Percentiles rank a stretch among this genome's conserved stretches.
phyloP scores from a whole-genome alignment of 352 stramenopile genomes.

The Phytophthora pisi region DNA sequence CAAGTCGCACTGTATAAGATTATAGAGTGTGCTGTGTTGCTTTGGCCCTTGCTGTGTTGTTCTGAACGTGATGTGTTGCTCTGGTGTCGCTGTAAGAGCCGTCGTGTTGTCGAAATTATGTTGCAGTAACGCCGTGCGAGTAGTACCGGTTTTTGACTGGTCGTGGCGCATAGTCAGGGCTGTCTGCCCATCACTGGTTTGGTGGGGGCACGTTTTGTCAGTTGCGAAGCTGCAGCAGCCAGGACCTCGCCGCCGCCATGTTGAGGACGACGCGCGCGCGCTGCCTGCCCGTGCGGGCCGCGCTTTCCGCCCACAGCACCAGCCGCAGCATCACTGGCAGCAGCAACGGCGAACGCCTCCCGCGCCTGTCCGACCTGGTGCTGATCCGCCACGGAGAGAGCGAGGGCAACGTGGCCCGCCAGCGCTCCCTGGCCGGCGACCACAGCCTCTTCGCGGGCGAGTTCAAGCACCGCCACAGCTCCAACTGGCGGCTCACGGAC shows the following conservation, averaged over 20 bases:
- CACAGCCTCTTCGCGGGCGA: slow-evolving; percentile 87
- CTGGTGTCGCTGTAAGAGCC: too few relatives aligned
- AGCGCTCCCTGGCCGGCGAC: slow-evolving; percentile 83
- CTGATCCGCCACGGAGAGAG: slow-evolving; percentile 91
- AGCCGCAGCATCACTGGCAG: slow-evolving; percentile 15
- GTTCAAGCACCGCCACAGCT: slow-evolving; percentile 90
- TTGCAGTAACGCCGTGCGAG: too few relatives aligned
- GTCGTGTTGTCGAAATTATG: too few relatives aligned
- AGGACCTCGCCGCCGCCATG: slow-evolving; percentile 14
- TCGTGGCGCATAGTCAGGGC: too few relatives aligned
- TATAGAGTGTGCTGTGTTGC: too few relatives aligned
- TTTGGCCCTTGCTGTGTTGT: too few relatives aligned
- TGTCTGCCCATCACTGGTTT: too few relatives aligned
- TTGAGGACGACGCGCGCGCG: slow-evolving; percentile 30
- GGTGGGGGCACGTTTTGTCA: slow-evolving; percentile 9
- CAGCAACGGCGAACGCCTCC: slow-evolving; percentile 39
- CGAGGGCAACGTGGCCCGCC: slow-evolving; percentile 87
- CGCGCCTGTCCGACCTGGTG: slow-evolving; percentile 78
- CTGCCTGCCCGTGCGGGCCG: slow-evolving; percentile 3
- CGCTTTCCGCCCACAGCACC: slow-evolving; percentile 8
- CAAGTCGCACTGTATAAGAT: too few relatives aligned
- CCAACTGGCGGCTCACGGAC: slow-evolving; percentile 88
- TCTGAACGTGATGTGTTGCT: too few relatives aligned
- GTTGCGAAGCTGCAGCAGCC: slow-evolving; percentile 14
- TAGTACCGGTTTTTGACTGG: too few relatives aligned